These are phyloP conservation scores for Xerocomellus intermedius DNA, from an alignment of 768 basidiomycete genomes.

Conservation along the genomic window DNA sequence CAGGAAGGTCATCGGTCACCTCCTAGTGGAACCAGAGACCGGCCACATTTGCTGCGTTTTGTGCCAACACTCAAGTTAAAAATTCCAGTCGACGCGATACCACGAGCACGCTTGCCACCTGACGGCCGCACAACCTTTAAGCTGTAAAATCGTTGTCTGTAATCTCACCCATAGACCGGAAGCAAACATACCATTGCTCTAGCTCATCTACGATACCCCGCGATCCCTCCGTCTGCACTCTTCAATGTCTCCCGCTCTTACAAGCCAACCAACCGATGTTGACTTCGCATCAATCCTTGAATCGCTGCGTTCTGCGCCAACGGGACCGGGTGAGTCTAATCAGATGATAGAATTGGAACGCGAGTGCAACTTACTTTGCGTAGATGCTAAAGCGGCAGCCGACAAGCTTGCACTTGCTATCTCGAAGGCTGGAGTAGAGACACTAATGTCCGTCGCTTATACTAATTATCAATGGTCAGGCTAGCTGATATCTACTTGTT, in stretches of 20 bases:
- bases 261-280: slow-evolving; percentile 41
- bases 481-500: slow-evolving; percentile 16
- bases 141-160: slow-evolving; percentile 7
- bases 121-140: slow-evolving; percentile 11
- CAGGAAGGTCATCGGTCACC: neutral
- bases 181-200: slow-evolving; percentile 15
- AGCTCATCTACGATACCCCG: slow-evolving; percentile 21
- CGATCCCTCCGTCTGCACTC: slow-evolving; percentile 8
- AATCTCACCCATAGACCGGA: slow-evolving; percentile 19
- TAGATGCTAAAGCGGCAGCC: slow-evolving; percentile 83
- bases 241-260: slow-evolving; percentile 55
- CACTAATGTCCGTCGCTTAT: slow-evolving; percentile 49
- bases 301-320: slow-evolving; percentile 55
- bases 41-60: neutral
- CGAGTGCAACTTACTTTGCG: slow-evolving; percentile 6
- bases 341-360: neutral
- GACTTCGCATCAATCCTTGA: slow-evolving; percentile 46
- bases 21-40: neutral
- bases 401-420: slow-evolving; percentile 77
- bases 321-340: slow-evolving; percentile 50
- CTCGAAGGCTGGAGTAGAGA: slow-evolving; percentile 57
- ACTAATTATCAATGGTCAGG: neutral
- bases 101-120: slow-evolving; percentile 1
- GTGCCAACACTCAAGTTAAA: neutral
- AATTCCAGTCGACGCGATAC: slow-evolving; percentile 3